Conservation (phyloP, 1,284 basidiomycete species). For the Ustilago nuda region DNA sequence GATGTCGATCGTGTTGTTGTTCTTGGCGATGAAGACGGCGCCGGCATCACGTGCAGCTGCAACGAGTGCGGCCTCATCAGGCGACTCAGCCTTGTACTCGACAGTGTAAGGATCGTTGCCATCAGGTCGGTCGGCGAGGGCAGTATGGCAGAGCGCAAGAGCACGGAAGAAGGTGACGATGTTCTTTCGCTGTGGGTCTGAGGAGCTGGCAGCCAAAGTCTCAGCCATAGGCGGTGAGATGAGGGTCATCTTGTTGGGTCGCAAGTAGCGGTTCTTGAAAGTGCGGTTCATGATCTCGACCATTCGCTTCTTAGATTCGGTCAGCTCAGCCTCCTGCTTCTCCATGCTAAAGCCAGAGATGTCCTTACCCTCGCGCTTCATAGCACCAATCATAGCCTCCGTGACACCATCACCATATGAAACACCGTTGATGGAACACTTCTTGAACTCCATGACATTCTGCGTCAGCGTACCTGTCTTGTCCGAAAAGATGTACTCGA, state of each 20-base stretch:
- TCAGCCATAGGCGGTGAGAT: conserved; percentile 85
- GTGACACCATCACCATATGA: conserved; percentile 92
- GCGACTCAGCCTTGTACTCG: conserved; percentile 94
- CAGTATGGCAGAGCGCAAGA: conserved; percentile 90
- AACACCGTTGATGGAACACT: conserved; percentile 87
- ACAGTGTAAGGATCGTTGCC: conserved; percentile 76
- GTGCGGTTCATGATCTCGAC: conserved; percentile 78
- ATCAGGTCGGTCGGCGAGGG: conserved; percentile 75
- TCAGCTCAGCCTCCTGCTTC: conserved; percentile 72
- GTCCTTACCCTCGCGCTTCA: conserved; percentile 81
- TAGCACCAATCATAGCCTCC: conserved; percentile 92
- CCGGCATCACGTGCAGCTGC: conserved; percentile 90
- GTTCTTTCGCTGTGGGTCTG: conserved; percentile 75
- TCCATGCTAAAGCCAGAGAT: conserved; percentile 76
- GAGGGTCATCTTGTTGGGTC: conserved; percentile 84
- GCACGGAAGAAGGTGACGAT: conserved; percentile 87
- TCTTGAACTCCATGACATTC: conserved; percentile 97
- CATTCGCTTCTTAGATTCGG: conserved; percentile 81
- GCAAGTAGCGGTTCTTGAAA: conserved; percentile 91
- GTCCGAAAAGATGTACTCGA: conserved; percentile 97
- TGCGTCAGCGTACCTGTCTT: conserved; percentile 74
- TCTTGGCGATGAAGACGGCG: conserved; percentile 86
- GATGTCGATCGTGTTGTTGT: conserved; percentile 83
- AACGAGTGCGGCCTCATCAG: conserved; percentile 94
- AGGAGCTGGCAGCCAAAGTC: conserved; percentile 77